Percentiles rank a stretch among this genome's conserved stretches.
These are phyloP conservation scores for Lodderomyces orthopsilosis DNA, from an alignment of 1,139 yeast species.

Conservation along the genomic window DNA sequence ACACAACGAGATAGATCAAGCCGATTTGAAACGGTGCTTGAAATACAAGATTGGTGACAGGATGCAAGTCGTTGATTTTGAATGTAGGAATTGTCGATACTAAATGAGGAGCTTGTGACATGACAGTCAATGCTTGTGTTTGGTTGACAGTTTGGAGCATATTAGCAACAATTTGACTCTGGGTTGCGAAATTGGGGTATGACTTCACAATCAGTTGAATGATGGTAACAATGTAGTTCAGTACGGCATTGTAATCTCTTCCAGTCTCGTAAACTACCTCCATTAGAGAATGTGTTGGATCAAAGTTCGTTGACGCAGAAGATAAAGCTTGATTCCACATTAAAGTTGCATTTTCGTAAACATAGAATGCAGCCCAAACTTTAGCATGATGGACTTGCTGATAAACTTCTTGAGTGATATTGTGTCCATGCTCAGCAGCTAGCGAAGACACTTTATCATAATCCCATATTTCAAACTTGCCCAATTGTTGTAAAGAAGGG, in stretches of 20 bases:
- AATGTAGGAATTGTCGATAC: conserved; percentile 26
- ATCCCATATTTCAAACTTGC: conserved; percentile 25
- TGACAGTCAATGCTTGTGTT: conserved; percentile 17
- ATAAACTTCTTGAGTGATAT: conserved; percentile 26
- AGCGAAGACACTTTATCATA: conserved; percentile 16
- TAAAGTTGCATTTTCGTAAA: conserved; percentile 27
- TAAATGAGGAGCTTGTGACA: conserved; percentile 22
- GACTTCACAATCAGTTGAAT: conserved; percentile 17
- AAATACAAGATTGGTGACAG: conserved; percentile 23
- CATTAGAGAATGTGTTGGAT: conserved; percentile 18
- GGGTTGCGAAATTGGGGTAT: conserved; percentile 17
- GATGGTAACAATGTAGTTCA: conserved; percentile 20
- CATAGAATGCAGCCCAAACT: conserved; percentile 31
- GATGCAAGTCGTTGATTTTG: conserved; percentile 19
- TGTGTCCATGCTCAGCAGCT: conserved; percentile 20
- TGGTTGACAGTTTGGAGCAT: conserved; percentile 21
- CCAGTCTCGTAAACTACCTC: conserved; percentile 32
- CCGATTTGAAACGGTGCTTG: conserved; percentile 36
- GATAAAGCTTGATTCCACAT: conserved; percentile 19
- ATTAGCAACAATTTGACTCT: conserved; percentile 19
- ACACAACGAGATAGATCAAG: conserved; percentile 27
- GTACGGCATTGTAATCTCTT: conserved; percentile 30
- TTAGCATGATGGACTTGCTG: conserved; percentile 31
- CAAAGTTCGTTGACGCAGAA: conserved; percentile 15
- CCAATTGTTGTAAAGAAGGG: conserved; percentile 20